Conservation (phyloP, 2,329 filamentous ascomycete genomes). For the Cercospora sojina region DNA sequence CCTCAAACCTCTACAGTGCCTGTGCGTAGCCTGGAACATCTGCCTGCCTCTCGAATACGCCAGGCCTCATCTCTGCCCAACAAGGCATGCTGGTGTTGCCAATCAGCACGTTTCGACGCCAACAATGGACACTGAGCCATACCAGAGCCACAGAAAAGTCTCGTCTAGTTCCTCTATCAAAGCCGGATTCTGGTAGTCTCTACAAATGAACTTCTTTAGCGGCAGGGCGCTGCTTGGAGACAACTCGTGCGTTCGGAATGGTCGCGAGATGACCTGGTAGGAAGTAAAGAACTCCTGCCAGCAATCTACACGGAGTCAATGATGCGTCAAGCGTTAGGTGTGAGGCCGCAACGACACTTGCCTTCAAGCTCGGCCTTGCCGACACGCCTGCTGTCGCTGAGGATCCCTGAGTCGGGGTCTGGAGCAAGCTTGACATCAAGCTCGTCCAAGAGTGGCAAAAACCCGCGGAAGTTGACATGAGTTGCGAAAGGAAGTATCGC, state of each 20-base stretch:
- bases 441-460: constrained; percentile 30
- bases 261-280: constrained; percentile 25
- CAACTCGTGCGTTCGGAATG: constrained; percentile 20
- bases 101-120: background rate
- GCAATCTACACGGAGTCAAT: constrained; percentile 26
- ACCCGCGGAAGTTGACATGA: constrained; percentile 30
- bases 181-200: constrained; percentile 27
- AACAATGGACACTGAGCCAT: background rate
- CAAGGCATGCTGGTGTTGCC: constrained; percentile 26
- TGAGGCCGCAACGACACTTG: background rate
- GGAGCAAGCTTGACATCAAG: constrained; percentile 47
- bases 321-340: background rate
- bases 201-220: constrained; percentile 31
- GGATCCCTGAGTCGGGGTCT: constrained; percentile 40
- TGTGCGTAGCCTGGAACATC: background rate
- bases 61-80: constrained; percentile 31
- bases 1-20: background rate
- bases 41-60: constrained; percentile 27
- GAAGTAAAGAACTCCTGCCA: constrained; percentile 36
- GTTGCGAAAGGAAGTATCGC: constrained; percentile 38
- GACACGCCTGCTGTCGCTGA: constrained; percentile 41
- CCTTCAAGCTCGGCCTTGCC: constrained; percentile 43
- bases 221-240: constrained; percentile 16
- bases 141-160: constrained; percentile 10
- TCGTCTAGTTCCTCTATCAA: constrained; percentile 29